Percentiles rank a stretch among this genome's conserved stretches.
Conservation (phyloP, 1,139 yeast species). For the Suhomyces choctaworum region DNA sequence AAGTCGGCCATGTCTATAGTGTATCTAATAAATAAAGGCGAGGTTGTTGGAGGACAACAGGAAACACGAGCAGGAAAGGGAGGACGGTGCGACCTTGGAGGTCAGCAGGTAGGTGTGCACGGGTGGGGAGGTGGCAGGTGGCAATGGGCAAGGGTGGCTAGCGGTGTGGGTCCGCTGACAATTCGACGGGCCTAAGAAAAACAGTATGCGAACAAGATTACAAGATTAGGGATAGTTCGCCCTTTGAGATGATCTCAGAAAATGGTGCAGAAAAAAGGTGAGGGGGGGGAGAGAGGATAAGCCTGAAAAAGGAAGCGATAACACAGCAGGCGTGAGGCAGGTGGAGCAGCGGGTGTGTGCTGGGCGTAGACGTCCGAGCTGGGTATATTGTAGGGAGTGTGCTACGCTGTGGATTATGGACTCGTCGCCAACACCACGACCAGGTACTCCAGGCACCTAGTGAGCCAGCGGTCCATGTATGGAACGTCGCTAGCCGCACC, state of each 20-base stretch:
- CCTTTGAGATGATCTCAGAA: slow-evolving; percentile 10
- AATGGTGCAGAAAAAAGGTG: slow-evolving; percentile 6
- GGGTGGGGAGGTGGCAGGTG: not conserved
- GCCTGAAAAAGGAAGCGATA: too few species aligned
- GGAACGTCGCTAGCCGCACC: too few species aligned
- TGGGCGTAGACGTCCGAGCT: too few species aligned
- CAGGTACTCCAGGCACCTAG: too few species aligned
- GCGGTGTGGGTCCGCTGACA: slow-evolving; percentile 1
- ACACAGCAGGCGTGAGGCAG: too few species aligned
- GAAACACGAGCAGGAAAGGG: slow-evolving; percentile 1
- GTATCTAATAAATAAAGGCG: slow-evolving; percentile 1
- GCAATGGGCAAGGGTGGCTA: not conserved
- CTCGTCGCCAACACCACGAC: too few species aligned
- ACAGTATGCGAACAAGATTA: not conserved
- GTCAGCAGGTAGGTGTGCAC: not conserved
- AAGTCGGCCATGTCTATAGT: slow-evolving; percentile 54
- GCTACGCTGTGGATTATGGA: too few species aligned
- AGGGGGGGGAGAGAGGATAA: slow-evolving; percentile 6
- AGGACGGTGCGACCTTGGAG: not conserved
- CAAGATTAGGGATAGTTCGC: slow-evolving; percentile 10
- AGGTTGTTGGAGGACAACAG: slow-evolving; percentile 1
- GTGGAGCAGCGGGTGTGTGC: too few species aligned
- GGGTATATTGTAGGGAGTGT: too few species aligned
- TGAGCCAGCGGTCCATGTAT: too few species aligned
- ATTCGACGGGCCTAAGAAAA: not conserved